Evolutionary conservation across 2,329 filamentous ascomycete species (phyloP), one percentile per base, ranked within the genome.

Genomic region (Cyclaneusma minus): DNA sequence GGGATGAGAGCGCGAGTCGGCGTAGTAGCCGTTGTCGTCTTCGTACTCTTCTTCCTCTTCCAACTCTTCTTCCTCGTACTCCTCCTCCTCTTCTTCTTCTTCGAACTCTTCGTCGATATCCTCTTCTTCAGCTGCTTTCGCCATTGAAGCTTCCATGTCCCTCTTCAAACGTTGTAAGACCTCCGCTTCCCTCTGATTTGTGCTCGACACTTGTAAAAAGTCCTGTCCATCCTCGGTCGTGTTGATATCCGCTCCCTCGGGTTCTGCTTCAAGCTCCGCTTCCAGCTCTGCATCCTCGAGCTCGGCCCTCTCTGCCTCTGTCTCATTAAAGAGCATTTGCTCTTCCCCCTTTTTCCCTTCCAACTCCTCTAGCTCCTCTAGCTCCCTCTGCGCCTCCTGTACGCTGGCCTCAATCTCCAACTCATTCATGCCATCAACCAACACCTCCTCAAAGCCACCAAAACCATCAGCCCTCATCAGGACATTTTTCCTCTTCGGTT

Each of bases 391-490:
- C n/a, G 39, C 40, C 12, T 40, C 42, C 10, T 50, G 49, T 7
- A 44, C 32, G n/a, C 48, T 38, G 15, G 44, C 33, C 12, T 45
- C 42, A 9, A 42, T 35, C 3, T 39, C 31, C 24, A 45, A 45
- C 26, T 49, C 38, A 20, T 54, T 42, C 21, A 27, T 12, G 36
- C 35, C 3, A 29, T 45, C 38, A 22, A 41, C 40, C 24, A 63
- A 57, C 8, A 80, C 55, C 42, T 80, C 71, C 43, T 82, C 71
- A 3, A 71, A 52, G 6, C 54, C 48, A 3, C 75, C 75, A 30
- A 64, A 52, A 9, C 62, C 56, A 0, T 60, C 58, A 39, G 70
- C 56, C 35, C 60, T 58, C 26, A 79, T 39, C 10, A 80, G 38
- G 1, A 59, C 47, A 40, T 56, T 59, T 38, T 17, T 47, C 35